Conservation (phyloP, 2,329 filamentous ascomycete species). For the Sporothrix dimorphospora region DNA sequence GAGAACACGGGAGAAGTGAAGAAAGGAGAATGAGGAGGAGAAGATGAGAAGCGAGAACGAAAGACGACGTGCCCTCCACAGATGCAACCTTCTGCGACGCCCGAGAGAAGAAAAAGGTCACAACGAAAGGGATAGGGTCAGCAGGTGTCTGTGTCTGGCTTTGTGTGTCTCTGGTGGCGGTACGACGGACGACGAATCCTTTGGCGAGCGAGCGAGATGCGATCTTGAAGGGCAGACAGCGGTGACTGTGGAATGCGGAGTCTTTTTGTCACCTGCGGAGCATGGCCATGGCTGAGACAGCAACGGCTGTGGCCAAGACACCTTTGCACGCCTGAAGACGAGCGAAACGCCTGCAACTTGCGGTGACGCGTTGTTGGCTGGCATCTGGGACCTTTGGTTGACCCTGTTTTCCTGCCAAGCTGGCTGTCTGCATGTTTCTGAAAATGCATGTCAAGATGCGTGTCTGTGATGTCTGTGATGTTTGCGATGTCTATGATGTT, state of each 20-base stretch:
- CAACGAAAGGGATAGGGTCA: not conserved
- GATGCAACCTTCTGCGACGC: not conserved
- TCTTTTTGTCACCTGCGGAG: not conserved
- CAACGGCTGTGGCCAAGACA: conserved; percentile 22
- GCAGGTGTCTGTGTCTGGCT: not conserved
- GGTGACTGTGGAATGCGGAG: conserved; percentile 5
- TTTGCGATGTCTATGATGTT: not conserved
- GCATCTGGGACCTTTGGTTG: not conserved
- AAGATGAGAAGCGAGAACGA: not conserved
- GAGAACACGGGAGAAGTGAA: not conserved
- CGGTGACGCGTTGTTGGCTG: not conserved
- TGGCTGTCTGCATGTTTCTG: conserved; percentile 1
- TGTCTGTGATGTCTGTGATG: conserved; percentile 17
- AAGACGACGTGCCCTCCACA: not conserved
- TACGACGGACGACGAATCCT: not conserved
- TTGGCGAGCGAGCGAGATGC: not conserved
- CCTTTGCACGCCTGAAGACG: not conserved
- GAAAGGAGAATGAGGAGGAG: not conserved
- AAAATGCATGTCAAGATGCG: not conserved
- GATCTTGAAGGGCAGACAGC: not conserved
- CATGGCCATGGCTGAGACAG: conserved; percentile 19
- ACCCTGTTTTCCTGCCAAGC: not conserved
- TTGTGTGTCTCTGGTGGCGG: not conserved
- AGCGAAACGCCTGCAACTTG: not conserved
- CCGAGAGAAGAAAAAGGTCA: not conserved